Conservation (phyloP, 164 flowering plant genomes). For the Vitis rotundifolia region DNA sequence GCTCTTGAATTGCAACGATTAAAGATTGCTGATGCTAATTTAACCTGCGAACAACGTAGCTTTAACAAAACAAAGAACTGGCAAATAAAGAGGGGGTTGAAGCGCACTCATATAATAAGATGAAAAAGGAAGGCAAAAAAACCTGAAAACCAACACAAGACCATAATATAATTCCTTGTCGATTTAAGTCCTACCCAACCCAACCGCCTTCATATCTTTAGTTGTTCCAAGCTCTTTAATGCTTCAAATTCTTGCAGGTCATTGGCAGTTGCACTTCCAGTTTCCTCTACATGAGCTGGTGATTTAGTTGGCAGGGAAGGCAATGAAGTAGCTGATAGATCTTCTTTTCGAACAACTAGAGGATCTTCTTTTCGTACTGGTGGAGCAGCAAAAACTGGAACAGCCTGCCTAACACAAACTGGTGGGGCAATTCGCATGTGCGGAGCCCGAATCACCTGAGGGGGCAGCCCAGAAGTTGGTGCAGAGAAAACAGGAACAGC, state of each 20-base stretch:
- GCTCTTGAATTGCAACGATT: conserved; percentile 13
- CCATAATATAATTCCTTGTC: conserved; percentile 9
- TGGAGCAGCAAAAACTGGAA: conserved; percentile 48
- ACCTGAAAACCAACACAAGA: conserved; percentile 23
- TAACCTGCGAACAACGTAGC: conserved; percentile 21
- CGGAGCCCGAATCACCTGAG: conserved; percentile 41
- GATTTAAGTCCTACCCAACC: conserved; percentile 7
- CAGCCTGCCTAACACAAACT: conserved; percentile 36
- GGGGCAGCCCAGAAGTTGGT: conserved; percentile 37
- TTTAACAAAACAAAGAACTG: conserved; percentile 11
- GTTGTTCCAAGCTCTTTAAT: conserved; percentile 43
- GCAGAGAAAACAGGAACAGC: conserved; percentile 83
- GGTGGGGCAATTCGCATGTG: conserved; percentile 42
- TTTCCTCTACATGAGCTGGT: conserved; percentile 27
- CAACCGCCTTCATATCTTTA: conserved; percentile 40
- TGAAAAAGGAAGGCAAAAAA: conserved; percentile 15
- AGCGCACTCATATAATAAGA: conserved; percentile 15
- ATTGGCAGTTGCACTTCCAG: conserved; percentile 4
- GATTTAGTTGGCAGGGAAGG: conserved; percentile 7
- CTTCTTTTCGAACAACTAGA: conserved; percentile 15
- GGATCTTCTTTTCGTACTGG: conserved; percentile 23
- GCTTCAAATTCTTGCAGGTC: conserved; percentile 34
- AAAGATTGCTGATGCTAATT: conserved; percentile 13
- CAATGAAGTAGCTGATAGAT: neutral
- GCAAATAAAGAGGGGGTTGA: neutral